Percentiles rank a stretch among this genome's conserved stretches.
Conservation (phyloP, 2,329 filamentous ascomycete species). For the Cladophialophora psammophila region DNA sequence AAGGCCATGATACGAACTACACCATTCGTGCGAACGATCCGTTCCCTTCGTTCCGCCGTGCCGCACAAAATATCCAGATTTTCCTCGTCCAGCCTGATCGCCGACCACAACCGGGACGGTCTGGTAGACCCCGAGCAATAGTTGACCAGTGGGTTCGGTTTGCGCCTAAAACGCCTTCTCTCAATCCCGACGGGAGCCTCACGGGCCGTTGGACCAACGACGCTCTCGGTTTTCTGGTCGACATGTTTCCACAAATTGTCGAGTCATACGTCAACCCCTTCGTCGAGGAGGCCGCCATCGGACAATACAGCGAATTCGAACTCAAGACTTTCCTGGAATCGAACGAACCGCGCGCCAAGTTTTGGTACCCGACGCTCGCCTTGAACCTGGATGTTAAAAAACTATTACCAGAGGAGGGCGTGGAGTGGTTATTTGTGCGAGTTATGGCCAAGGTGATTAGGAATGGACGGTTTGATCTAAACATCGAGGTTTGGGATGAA, state of each 20-base stretch:
- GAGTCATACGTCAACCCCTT: conserved; percentile 57
- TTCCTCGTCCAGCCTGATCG: conserved; percentile 61
- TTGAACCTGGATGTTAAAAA: conserved; percentile 82
- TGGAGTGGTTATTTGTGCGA: conserved; percentile 75
- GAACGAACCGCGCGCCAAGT: conserved; percentile 46
- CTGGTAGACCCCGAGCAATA: conserved; percentile 30
- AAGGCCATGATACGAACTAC: conserved; percentile 57
- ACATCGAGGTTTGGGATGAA: conserved; percentile 72
- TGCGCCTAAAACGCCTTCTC: conserved; percentile 36
- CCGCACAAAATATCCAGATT: conserved; percentile 59
- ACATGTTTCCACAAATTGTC: conserved; percentile 73
- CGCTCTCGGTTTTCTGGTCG: conserved; percentile 69
- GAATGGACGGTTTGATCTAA: conserved; percentile 77
- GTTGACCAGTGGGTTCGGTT: conserved; percentile 72
- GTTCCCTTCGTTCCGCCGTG: conserved; percentile 54
- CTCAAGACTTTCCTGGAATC: conserved; percentile 45
- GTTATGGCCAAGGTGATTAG: conserved; percentile 70
- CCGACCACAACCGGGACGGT: conserved; percentile 38
- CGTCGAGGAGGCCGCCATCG: conserved; percentile 43
- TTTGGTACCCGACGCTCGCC: conserved; percentile 79
- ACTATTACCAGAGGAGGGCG: conserved; percentile 68
- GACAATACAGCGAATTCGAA: conserved; percentile 44
- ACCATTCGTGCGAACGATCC: conserved; percentile 46
- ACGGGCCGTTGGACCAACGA: conserved; percentile 66
- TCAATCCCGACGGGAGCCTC: conserved; percentile 52